Base-by-base conservation (phyloP, 495 filamentous ascomycete species). In the Hypoxylon crocopeplum region DNA sequence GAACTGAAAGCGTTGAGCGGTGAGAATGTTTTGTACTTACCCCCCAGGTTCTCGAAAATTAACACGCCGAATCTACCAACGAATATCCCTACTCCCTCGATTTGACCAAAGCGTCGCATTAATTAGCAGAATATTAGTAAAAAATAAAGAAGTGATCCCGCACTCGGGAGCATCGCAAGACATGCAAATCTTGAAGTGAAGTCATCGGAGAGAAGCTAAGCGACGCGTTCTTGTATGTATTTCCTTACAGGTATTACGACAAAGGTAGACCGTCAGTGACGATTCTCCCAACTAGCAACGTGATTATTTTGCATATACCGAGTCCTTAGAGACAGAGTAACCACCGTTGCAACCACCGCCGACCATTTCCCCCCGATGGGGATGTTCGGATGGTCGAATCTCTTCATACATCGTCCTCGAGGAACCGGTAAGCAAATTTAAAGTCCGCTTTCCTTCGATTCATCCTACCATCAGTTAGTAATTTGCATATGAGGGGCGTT, bases 371-470 rank as follows among this genome's bases (percentile, higher is more conserved):
- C 15, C n/a, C 5, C 15, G 8, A 10, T 17, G 45, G 55, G 49
- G 16, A 32, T 56, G 19, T 33, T 36, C 5, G 21, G 20, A 21
- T 7, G 37, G 36, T 33, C 37, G 20, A 34, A 42, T 11, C 15
- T 21, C 37, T 59, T 70, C 47, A 94, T 80, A 96, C 78, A 67
- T 96, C 92, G 73, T 96, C 92, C 72, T 96, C 92, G 53, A 96
- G 79, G 77, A 92, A 98, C 75, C 96, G 96, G 80, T 98, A 98
- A 36, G 90, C 87, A 71, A 98, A 98, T 75, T 95, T 94, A 78
- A 98, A 98, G 71, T 98, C 94, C 30, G 90, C 92, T 82, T 98
- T 98, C 67, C 94, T 81, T 58, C 94, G 90, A 74, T 98, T 98
- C 94, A 98, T 98, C 94, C 94, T 98, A 69, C 1, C 16, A 45